phyloP scores from a whole-genome alignment of 805 yeast genomes.

The Starmerella floris region DNA sequence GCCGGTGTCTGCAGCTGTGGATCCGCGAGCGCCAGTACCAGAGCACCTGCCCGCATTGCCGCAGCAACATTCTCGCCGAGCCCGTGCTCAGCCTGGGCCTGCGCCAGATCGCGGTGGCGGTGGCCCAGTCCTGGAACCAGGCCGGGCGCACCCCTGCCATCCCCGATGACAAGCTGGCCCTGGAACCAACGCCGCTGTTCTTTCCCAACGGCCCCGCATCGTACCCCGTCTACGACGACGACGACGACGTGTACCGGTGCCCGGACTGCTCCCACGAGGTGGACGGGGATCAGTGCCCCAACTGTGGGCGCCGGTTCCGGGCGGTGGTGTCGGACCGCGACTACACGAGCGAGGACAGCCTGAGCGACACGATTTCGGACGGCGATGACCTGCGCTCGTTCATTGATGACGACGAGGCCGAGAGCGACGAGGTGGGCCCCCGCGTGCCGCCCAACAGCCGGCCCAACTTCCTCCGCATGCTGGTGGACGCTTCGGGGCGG shows the following conservation, averaged over 20 bases:
- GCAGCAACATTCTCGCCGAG: conserved; percentile 8
- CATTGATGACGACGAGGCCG: conserved; percentile 7
- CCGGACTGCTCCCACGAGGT: conserved; percentile 61
- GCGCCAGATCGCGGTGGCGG: conserved; percentile 13
- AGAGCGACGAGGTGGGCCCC: background rate
- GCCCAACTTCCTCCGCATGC: background rate
- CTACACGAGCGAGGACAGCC: background rate
- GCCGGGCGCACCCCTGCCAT: conserved; percentile 1
- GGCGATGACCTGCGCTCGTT: conserved; percentile 2
- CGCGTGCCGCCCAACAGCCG: background rate
- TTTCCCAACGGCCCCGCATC: background rate
- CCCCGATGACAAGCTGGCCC: background rate
- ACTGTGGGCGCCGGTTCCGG: conserved; percentile 35
- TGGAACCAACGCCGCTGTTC: background rate
- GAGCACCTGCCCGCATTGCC: conserved; percentile 21
- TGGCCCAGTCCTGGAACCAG: conserved; percentile 13
- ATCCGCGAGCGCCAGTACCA: conserved; percentile 12
- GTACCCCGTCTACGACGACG: conserved; percentile 36
- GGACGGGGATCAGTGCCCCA: conserved; percentile 35
- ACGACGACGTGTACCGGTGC: conserved; percentile 57
- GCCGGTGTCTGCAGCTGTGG: conserved; percentile 30
- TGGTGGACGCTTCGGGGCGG: background rate
- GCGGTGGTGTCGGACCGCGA: conserved; percentile 2
- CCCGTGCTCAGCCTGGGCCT: conserved; percentile 17
- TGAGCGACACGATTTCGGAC: conserved; percentile 4